A percentile compares a stretch with the other conserved stretches of the same genome.
Evolutionary conservation across 495 filamentous ascomycete species (phyloP).

Genomic region (Aspergillus incahuasiensis): DNA sequence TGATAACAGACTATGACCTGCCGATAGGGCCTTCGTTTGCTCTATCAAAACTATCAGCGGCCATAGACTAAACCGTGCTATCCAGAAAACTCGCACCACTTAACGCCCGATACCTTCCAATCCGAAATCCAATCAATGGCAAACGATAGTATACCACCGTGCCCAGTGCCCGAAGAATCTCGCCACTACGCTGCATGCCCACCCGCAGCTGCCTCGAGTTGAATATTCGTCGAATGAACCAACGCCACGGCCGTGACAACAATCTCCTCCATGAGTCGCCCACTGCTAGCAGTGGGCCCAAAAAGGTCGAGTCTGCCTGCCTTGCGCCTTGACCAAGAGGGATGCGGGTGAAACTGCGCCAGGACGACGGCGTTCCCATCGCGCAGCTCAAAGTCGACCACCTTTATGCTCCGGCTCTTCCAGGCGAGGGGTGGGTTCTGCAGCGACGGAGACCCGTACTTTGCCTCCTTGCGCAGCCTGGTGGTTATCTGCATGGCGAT

Average conservation of each 20-base stretch:
- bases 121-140: too few relatives aligned
- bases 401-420: constrained; percentile 8
- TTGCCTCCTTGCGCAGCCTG: constrained; percentile 7
- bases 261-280: constrained; percentile 8
- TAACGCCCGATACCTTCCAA: too few relatives aligned
- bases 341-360: constrained; percentile 8
- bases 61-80: too few relatives aligned
- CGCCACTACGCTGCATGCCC: not conserved
- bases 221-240: not conserved
- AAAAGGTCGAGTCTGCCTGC: constrained; percentile 6
- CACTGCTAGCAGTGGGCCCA: not conserved
- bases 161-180: not conserved
- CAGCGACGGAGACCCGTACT: constrained; percentile 2
- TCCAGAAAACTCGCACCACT: too few relatives aligned
- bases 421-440: not conserved
- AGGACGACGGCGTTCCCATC: constrained; percentile 5
- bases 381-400: constrained; percentile 11
- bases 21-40: too few relatives aligned
- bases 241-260: constrained; percentile 7
- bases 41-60: too few relatives aligned
- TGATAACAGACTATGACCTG: too few relatives aligned
- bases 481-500: constrained; percentile 1
- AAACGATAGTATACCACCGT: not conserved
- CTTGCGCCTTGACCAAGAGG: not conserved
- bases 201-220: not conserved